Percentiles rank a stretch among this genome's conserved stretches.
Evolutionary conservation across 164 flowering plant species (phyloP).

Genomic region (Protea cynaroides): DNA sequence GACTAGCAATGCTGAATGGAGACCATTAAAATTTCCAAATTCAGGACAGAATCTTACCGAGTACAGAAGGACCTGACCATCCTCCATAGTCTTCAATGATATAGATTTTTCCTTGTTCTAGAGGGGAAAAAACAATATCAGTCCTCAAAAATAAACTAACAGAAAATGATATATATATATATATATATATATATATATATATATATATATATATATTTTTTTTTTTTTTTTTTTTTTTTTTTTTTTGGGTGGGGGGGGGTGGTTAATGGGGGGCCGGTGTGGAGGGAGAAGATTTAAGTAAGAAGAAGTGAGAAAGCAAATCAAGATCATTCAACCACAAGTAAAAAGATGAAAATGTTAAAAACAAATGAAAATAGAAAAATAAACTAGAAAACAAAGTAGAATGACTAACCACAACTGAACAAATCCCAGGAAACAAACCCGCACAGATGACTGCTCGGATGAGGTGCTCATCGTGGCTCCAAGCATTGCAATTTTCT

Average conservation of each 20-base stretch:
- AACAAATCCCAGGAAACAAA: conserved; percentile 85
- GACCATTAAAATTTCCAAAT: too few species aligned
- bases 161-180: too few species aligned
- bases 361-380: background rate
- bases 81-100: conserved; percentile 91
- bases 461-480: conserved; percentile 65
- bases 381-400: background rate
- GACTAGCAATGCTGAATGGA: background rate
- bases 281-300: too few species aligned
- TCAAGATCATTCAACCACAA: too few species aligned
- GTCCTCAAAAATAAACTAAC: background rate
- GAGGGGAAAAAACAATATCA: conserved; percentile 19
- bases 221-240: too few species aligned
- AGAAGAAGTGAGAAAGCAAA: too few species aligned
- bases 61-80: conserved; percentile 79
- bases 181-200: too few species aligned
- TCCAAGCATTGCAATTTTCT: conserved; percentile 44
- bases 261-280: too few species aligned
- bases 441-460: conserved; percentile 89
- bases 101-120: conserved; percentile 84
- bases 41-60: conserved; percentile 42
- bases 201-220: too few species aligned
- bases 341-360: too few species aligned
- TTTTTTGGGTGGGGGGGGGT: too few species aligned
- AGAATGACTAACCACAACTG: conserved; percentile 73